Evolutionary conservation across 1,284 basidiomycete species (phyloP).

Genomic region (Vanrija pseudolonga): DNA sequence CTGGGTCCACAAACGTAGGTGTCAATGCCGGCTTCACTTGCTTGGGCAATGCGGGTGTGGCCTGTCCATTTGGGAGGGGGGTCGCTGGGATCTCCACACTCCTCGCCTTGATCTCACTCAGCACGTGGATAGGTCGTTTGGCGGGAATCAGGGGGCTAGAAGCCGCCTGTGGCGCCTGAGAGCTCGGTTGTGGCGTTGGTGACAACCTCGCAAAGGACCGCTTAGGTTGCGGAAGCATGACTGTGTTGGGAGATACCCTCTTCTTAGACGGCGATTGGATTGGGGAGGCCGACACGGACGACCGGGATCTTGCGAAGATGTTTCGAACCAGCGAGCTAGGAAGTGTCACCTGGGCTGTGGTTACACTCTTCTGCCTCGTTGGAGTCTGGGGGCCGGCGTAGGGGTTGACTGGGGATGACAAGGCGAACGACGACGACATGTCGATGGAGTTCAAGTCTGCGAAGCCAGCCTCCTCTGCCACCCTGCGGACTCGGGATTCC

Average conservation of each 20-base stretch:
- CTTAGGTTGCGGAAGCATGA: slow-evolving; percentile 28
- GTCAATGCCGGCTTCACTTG: no score
- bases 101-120: not conserved
- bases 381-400: slow-evolving; percentile 29
- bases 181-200: slow-evolving; percentile 9
- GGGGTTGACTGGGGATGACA: slow-evolving; percentile 30
- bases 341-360: slow-evolving; percentile 9
- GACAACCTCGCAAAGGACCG: slow-evolving; percentile 23
- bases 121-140: no score
- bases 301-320: slow-evolving; percentile 24
- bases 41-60: not conserved
- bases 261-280: slow-evolving; percentile 16
- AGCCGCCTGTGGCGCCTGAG: not conserved
- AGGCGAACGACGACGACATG: slow-evolving; percentile 23
- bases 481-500: slow-evolving; percentile 14
- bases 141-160: no score
- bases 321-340: slow-evolving; percentile 39
- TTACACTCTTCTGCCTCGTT: slow-evolving; percentile 15
- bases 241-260: slow-evolving; percentile 12
- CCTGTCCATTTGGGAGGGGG: no score
- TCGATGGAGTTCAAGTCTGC: slow-evolving; percentile 44
- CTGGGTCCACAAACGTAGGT: no score
- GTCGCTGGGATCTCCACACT: no score
- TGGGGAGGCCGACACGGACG: slow-evolving; percentile 3
- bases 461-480: slow-evolving; percentile 38